A percentile compares a stretch with the other conserved stretches of the same genome.
Conservation (phyloP, 1,284 basidiomycete genomes). For the Omphalotus olearius region DNA sequence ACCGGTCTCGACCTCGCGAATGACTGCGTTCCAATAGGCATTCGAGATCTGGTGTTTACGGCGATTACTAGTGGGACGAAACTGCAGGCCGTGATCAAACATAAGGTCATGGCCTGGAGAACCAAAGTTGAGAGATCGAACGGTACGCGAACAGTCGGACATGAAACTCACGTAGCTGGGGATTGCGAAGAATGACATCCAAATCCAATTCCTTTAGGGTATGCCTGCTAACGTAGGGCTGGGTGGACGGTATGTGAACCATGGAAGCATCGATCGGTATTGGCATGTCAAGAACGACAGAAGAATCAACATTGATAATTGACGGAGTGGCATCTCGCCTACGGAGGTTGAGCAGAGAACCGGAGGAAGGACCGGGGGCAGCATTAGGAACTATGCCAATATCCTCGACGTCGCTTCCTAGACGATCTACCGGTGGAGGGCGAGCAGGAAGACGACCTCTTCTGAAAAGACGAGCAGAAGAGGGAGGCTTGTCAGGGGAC, state of each 20-base stretch:
- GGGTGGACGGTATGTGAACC: conserved; percentile 60
- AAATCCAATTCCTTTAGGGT: conserved; percentile 86
- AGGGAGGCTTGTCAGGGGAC: conserved; percentile 5
- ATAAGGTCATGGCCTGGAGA: conserved; percentile 81
- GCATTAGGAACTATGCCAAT: conserved; percentile 44
- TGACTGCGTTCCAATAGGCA: conserved; percentile 82
- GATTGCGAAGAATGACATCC: conserved; percentile 81
- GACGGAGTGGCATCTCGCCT: conserved; percentile 18
- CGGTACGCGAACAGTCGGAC: conserved; percentile 16
- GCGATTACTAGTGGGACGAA: conserved; percentile 65
- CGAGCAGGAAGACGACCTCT: conserved; percentile 19
- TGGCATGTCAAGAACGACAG: conserved; percentile 22
- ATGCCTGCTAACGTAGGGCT: conserved; percentile 79
- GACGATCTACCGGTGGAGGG: conserved; percentile 29
- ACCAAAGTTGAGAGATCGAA: conserved; percentile 10
- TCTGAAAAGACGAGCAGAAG: conserved; percentile 6
- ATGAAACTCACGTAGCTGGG: conserved; percentile 73
- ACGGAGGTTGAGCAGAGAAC: conserved; percentile 32
- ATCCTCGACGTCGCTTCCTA: conserved; percentile 46
- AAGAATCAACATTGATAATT: conserved; percentile 26
- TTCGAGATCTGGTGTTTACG: conserved; percentile 75
- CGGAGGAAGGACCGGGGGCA: conserved; percentile 42
- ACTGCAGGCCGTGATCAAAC: conserved; percentile 77
- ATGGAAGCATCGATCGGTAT: conserved; percentile 50
- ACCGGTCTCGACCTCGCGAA: conserved; percentile 72